Evolutionary conservation across 371 early-diverging fungal genomes (phyloP).

Genomic region (Lichtheimia ramosa): DNA sequence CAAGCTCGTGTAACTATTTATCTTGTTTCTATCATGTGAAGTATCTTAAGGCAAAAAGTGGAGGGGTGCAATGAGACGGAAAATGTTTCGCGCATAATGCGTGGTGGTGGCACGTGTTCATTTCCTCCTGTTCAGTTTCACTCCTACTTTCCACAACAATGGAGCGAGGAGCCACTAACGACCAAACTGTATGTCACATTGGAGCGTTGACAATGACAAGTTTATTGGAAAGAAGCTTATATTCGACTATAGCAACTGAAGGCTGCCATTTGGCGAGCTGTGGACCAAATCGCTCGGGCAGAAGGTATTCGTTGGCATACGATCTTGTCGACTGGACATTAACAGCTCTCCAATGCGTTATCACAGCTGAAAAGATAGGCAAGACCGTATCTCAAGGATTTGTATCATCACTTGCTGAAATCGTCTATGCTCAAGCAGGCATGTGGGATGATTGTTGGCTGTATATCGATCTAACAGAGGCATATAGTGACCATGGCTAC

Average conservation of each 20-base stretch:
- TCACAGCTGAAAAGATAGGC: constrained; percentile 5
- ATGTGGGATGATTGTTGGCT: neutral
- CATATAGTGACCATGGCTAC: constrained; percentile 16
- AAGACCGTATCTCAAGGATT: constrained; percentile 15
- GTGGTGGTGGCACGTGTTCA: no score
- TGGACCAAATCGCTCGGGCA: constrained; percentile 17
- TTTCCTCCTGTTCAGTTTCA: no score
- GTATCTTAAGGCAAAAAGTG: no score
- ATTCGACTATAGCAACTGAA: neutral
- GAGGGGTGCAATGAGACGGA: no score
- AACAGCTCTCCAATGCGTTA: neutral
- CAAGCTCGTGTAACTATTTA: no score
- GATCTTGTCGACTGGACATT: neutral
- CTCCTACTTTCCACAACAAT: no score
- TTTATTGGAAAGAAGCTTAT: neutral
- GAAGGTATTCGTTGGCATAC: constrained; percentile 18
- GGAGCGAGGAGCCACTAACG: no score
- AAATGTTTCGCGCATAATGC: no score
- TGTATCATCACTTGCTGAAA: constrained; percentile 20
- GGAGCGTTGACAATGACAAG: neutral
- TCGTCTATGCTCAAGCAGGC: constrained; percentile 24
- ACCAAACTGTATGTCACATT: no score
- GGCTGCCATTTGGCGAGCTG: constrained; percentile 22
- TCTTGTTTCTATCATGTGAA: no score
- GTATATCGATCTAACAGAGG: neutral